These are phyloP conservation scores for Ochetophila trinervis DNA, from an alignment of 306 rosid genomes.

Conservation along the genomic window DNA sequence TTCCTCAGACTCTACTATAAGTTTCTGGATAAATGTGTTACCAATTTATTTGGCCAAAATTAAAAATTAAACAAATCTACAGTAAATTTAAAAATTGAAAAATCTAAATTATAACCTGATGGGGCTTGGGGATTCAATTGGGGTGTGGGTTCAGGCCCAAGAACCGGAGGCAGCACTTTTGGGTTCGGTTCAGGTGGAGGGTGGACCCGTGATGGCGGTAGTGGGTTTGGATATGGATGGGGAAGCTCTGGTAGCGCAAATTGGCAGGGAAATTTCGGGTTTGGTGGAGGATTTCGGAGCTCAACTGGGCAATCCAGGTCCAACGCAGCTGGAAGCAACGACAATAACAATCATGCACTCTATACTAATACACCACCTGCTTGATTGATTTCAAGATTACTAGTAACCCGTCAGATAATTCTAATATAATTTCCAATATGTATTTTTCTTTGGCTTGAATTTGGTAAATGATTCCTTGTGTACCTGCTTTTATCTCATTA, in stretches of 20 bases:
- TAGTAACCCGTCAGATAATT: too few relatives aligned
- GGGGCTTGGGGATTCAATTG: constrained; percentile 6
- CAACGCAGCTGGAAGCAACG: neutral
- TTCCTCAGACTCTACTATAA: too few relatives aligned
- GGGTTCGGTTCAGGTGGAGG: neutral
- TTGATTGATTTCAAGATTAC: too few relatives aligned
- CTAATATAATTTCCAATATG: too few relatives aligned
- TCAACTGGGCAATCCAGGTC: neutral
- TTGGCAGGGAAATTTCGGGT: neutral
- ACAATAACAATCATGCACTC: neutral
- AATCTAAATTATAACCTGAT: neutral
- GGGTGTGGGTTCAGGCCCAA: neutral
- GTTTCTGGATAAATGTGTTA: too few relatives aligned
- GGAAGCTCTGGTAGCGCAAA: neutral
- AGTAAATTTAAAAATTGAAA: too few relatives aligned
- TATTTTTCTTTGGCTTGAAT: too few relatives aligned
- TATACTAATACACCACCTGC: too few relatives aligned
- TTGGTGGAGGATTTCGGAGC: neutral
- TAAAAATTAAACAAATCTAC: too few relatives aligned
- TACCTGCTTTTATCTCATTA: too few relatives aligned
- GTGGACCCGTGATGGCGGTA: neutral
- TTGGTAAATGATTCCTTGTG: too few relatives aligned
- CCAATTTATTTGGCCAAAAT: too few relatives aligned
- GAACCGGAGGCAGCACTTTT: neutral
- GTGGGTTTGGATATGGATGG: constrained; percentile 6